Conservation (phyloP, 2,329 filamentous ascomycete species). For the Apiospora phragmitis region DNA sequence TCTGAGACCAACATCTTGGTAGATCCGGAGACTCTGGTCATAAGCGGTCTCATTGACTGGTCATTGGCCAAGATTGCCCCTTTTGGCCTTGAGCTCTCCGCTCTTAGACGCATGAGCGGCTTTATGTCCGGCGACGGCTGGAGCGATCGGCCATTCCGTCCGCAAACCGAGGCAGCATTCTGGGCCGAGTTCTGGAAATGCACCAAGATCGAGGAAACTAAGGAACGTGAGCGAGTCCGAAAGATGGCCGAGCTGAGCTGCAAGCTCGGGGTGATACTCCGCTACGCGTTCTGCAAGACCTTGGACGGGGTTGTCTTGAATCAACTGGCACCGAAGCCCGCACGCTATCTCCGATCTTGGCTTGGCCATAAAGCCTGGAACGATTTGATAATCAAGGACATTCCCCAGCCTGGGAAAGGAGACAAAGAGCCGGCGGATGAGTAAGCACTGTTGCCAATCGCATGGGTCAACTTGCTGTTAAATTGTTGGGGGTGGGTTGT, state of each 20-base stretch:
- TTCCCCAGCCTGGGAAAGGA: background rate
- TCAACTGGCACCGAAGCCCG: background rate
- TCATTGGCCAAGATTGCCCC: conserved; percentile 27
- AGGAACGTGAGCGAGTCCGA: conserved; percentile 17
- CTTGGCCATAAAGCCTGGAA: background rate
- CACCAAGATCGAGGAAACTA: conserved; percentile 20
- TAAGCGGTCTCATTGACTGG: conserved; percentile 33
- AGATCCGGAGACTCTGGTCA: conserved; percentile 23
- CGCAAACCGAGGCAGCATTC: conserved; percentile 22
- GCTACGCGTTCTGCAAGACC: conserved; percentile 27
- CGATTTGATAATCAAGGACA: background rate
- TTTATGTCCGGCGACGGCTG: conserved; percentile 28
- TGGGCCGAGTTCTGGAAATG: conserved; percentile 31
- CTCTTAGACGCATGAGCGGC: conserved; percentile 27
- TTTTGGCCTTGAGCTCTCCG: conserved; percentile 19
- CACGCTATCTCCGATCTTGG: background rate
- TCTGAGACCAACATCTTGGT: conserved; percentile 32
- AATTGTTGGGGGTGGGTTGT: no score
- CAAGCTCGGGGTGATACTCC: conserved; percentile 28
- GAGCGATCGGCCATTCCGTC: conserved; percentile 28
- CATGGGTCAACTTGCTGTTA: no score
- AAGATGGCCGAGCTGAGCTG: conserved; percentile 21
- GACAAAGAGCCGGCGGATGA: background rate
- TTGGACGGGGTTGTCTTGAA: conserved; percentile 16
- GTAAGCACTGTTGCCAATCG: no score